Evolutionary conservation across 2,329 filamentous ascomycete genomes (phyloP), one percentile per base, ranked within the genome.

Genomic region (Verticillium longisporum): DNA sequence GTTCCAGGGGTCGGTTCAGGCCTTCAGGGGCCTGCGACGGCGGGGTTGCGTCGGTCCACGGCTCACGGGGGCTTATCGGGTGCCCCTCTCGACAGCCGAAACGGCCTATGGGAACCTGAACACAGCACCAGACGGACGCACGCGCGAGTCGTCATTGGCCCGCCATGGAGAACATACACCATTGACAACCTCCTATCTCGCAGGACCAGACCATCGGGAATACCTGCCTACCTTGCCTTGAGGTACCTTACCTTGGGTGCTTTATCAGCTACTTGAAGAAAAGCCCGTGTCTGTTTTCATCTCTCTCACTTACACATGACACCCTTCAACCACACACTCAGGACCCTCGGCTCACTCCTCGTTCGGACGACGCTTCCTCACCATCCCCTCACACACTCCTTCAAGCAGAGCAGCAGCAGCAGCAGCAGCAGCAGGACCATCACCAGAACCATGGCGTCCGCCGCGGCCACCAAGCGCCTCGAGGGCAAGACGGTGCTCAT

Each of bases 401-500:
- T 54, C 57, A 37, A 26, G 15, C 33, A 37, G 15, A 33, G 3
- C 37, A 26, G 57, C 55, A 26, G 26, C n/a, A n/a, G n/a, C n/a
- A n/a, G n/a, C n/a, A n/a, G n/a, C n/a, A n/a, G n/a, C n/a, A n/a
- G n/a, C n/a, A n/a, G n/a, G n/a, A n/a, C n/a, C 26, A 26, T 26
- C 26, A 18, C 45, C 60, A 58, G 71, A 68, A 75, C 71, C 64
- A 64, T 64, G 58, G 83, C 83, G 80, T 71, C 78, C 34, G 84
- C 91, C 50, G 86, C 89, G 71, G 87, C 90, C 77, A 83, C 83
- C 65, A 89, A 92, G 75, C 92, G 94, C 78, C 90, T 99, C 63
- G 84, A 89, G 70, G 92, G 92, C 83, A 98, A 98, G 80, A 98
- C 92, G 4, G 81, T 98, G 62, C 77, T 98, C 61, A 85, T 99